phyloP scores from a whole-genome alignment of 306 rosid genomes.

The Vigna angularis region DNA sequence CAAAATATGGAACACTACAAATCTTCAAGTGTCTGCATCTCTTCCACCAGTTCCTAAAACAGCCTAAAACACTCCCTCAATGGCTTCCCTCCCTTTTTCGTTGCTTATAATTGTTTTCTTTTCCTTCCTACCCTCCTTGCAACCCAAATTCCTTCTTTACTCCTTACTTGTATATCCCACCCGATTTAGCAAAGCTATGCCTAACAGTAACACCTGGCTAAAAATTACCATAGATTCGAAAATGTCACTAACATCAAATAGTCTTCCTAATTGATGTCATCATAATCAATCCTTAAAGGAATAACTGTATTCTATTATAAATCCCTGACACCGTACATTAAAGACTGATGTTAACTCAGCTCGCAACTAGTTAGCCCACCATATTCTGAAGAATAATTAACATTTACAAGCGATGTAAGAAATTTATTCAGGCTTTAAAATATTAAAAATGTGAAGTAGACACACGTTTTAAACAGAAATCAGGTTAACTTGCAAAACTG shows the following conservation, averaged over 20 bases:
- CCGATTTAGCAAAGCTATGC: neutral
- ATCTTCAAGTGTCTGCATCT: neutral
- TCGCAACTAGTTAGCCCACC: neutral
- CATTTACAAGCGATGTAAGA: neutral
- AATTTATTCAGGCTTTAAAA: neutral
- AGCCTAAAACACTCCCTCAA: neutral
- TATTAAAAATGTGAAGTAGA: neutral
- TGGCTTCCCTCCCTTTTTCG: neutral
- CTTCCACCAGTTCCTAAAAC: neutral
- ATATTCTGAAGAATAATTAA: neutral
- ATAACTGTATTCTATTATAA: neutral
- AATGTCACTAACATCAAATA: neutral
- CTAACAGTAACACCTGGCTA: neutral
- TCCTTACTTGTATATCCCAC: neutral
- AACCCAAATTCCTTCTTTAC: neutral
- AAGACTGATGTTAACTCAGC: neutral
- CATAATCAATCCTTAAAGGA: neutral
- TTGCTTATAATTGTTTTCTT: neutral
- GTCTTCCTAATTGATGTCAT: neutral
- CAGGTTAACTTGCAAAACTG: neutral
- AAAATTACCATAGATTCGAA: neutral
- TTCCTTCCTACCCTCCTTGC: neutral
- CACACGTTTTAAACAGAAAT: neutral
- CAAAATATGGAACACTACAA: neutral
- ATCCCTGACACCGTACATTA: constrained; percentile 1